Conservation (phyloP, 371 early-diverging fungal genomes). For the Mitosporidium daphniae region DNA sequence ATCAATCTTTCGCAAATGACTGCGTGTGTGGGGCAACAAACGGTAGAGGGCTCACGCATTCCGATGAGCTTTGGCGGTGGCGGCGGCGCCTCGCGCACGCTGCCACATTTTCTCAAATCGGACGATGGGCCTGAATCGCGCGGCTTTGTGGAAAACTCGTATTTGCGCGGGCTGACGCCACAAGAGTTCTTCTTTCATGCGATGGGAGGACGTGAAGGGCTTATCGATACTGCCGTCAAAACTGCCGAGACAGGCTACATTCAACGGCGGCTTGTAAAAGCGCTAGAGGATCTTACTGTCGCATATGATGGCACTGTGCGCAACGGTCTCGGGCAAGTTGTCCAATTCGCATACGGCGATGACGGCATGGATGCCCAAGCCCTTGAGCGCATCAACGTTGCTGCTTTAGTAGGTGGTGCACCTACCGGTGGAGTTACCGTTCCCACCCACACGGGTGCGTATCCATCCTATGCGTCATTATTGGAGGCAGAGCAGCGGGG, state of each 20-base stretch:
- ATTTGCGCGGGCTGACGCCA: constrained; percentile 79
- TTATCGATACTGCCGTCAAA: constrained; percentile 94
- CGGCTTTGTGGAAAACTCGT: constrained; percentile 95
- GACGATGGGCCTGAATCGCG: constrained; percentile 81
- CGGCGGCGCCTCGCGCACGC: constrained; percentile 73
- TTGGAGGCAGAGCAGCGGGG: too few species aligned
- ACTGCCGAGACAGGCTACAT: constrained; percentile 99
- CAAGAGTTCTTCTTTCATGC: constrained; percentile 99
- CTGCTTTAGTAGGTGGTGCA: too few species aligned
- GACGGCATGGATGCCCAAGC: constrained; percentile 96
- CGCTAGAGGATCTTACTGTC: constrained; percentile 87
- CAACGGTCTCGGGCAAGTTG: constrained; percentile 51
- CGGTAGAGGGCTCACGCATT: constrained; percentile 94
- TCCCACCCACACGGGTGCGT: too few species aligned
- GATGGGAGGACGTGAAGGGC: constrained; percentile 97
- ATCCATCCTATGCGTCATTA: too few species aligned
- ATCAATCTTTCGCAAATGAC: constrained; percentile 97
- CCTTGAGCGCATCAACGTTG: too few species aligned
- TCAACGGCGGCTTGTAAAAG: constrained; percentile 93
- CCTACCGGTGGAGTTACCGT: too few species aligned
- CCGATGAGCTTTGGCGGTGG: too few species aligned
- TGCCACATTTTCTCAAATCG: constrained; percentile 92
- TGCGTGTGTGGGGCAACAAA: constrained; percentile 97
- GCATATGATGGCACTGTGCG: constrained; percentile 91
- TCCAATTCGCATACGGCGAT: constrained; percentile 89